These are phyloP conservation scores for Hordeum marinum DNA, from an alignment of 176 grass and related monocot species.

Conservation along the genomic window DNA sequence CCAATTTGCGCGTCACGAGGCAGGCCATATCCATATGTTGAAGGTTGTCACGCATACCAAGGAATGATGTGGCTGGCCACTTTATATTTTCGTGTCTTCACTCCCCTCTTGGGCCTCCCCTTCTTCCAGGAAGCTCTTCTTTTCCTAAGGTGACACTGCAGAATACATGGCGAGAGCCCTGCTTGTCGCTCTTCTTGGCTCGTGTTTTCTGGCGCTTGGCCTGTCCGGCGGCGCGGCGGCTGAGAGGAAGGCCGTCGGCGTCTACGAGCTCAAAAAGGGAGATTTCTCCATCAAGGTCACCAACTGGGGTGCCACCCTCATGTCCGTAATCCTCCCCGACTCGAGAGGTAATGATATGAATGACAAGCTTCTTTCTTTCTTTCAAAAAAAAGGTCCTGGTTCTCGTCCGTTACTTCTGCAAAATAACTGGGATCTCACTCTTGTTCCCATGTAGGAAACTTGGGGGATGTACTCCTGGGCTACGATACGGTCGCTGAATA, in stretches of 20 bases:
- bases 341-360: constrained; percentile 40
- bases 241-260: constrained; percentile 32
- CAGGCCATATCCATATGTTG: no score
- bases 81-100: not conserved
- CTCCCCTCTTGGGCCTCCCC: no score
- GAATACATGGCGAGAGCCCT: constrained; percentile 59
- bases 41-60: constrained; percentile 1
- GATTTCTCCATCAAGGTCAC: constrained; percentile 79
- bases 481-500: constrained; percentile 77
- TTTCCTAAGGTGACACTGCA: not conserved
- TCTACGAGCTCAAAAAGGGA: constrained; percentile 67
- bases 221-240: not conserved
- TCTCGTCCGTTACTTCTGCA: no score
- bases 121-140: not conserved
- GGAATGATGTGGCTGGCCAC: not conserved
- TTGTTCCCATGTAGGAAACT: constrained; percentile 34
- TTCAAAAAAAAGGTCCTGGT: no score
- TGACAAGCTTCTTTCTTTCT: no score
- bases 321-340: constrained; percentile 67
- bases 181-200: not conserved
- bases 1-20: constrained; percentile 2
- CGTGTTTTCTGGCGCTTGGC: constrained; percentile 25
- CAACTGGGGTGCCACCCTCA: constrained; percentile 79
- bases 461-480: constrained; percentile 72
- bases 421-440: not conserved